These are phyloP conservation scores for Chalaropsis ovoidea DNA, from an alignment of 2,329 filamentous ascomycete species.

Conservation along the genomic window DNA sequence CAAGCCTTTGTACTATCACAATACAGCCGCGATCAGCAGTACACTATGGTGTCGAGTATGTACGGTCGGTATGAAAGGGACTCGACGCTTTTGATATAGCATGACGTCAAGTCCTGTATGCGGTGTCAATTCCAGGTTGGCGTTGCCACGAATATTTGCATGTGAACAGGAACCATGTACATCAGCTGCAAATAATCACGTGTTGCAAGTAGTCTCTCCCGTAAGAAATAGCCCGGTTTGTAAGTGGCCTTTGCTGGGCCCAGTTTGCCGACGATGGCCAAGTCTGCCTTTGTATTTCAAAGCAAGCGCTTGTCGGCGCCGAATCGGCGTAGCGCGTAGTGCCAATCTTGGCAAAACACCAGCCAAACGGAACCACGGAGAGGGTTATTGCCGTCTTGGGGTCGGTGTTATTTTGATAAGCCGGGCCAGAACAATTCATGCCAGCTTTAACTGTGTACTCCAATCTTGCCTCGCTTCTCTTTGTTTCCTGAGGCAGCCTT, in stretches of 20 bases:
- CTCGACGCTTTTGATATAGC: background rate
- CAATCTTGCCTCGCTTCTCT: too few species aligned
- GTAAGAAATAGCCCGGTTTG: conserved; percentile 11
- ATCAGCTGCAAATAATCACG: background rate
- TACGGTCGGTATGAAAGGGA: too few species aligned
- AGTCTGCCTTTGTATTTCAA: conserved; percentile 7
- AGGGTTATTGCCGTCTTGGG: background rate
- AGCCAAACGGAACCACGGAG: background rate
- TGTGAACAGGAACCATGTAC: background rate
- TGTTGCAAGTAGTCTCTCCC: background rate
- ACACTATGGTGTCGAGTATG: background rate
- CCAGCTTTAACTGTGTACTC: too few species aligned
- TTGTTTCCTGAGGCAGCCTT: too few species aligned
- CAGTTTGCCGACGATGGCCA: background rate
- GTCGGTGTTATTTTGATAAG: too few species aligned
- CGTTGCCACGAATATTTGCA: too few species aligned
- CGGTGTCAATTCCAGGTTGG: too few species aligned
- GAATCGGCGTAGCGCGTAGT: conserved; percentile 3
- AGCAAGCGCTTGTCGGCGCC: conserved; percentile 7
- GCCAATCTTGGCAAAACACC: background rate
- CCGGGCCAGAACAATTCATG: too few species aligned
- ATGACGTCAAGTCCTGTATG: background rate
- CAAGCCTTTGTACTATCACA: background rate
- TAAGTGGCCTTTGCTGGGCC: background rate
- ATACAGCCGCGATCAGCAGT: background rate